A percentile compares a stretch with the other conserved stretches of the same genome.
Conservation (phyloP, 2,329 filamentous ascomycete genomes). For the Chrysoporthe austroafricana region DNA sequence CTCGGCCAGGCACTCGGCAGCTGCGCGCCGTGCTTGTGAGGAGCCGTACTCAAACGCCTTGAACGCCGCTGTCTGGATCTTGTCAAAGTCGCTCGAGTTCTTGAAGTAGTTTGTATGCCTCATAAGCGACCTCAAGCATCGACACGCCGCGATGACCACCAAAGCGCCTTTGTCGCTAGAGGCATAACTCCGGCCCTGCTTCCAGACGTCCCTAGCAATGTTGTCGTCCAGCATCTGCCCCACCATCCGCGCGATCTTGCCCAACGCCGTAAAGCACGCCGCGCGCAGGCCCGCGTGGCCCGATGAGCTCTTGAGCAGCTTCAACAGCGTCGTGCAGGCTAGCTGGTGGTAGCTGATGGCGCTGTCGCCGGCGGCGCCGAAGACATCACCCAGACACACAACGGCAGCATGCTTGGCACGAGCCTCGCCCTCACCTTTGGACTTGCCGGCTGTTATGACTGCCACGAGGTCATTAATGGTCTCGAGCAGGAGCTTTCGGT, state of each 20-base stretch:
- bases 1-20: slow-evolving; percentile 82
- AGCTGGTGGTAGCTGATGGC: slow-evolving; percentile 82
- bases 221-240: slow-evolving; percentile 79
- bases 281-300: slow-evolving; percentile 82
- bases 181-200: slow-evolving; percentile 78
- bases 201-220: slow-evolving; percentile 90
- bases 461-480: slow-evolving; percentile 85
- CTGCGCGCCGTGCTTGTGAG: slow-evolving; percentile 77
- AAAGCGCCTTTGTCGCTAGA: slow-evolving; percentile 80
- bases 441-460: slow-evolving; percentile 74
- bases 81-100: slow-evolving; percentile 88
- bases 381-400: slow-evolving; percentile 85
- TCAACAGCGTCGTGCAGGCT: slow-evolving; percentile 72
- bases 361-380: slow-evolving; percentile 90
- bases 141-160: slow-evolving; percentile 78
- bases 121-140: slow-evolving; percentile 75
- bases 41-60: slow-evolving; percentile 83
- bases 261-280: slow-evolving; percentile 74
- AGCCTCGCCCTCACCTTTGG: slow-evolving; percentile 73
- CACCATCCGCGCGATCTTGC: slow-evolving; percentile 77
- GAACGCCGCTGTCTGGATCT: slow-evolving; percentile 78
- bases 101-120: slow-evolving; percentile 80
- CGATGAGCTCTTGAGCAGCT: slow-evolving; percentile 77
- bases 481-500: slow-evolving; percentile 90
- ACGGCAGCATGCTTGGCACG: slow-evolving; percentile 85